Evolutionary conservation across 2,329 filamentous ascomycete species (phyloP).

Genomic region (Aspergillus tubingensis): DNA sequence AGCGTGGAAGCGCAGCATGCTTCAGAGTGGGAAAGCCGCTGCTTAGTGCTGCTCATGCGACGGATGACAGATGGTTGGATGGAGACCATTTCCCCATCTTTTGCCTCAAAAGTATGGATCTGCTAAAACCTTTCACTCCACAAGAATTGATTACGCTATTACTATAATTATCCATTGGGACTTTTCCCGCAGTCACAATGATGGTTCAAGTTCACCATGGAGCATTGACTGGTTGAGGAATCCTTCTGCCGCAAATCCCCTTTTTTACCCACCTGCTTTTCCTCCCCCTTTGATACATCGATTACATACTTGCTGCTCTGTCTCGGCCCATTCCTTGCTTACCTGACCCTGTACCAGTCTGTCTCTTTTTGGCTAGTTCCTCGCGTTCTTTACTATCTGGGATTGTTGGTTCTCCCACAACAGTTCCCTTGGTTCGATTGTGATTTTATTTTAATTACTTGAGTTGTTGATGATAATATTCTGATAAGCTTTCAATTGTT

Average conservation of each 20-base stretch:
- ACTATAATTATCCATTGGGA: conserved; percentile 8
- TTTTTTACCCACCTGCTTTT: conserved; percentile 1
- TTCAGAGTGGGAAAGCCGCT: background rate
- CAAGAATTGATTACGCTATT: conserved; percentile 8
- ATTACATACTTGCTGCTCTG: conserved; percentile 6
- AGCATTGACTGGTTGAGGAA: conserved; percentile 1
- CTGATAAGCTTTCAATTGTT: background rate
- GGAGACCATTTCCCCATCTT: conserved; percentile 8
- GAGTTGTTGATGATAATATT: background rate
- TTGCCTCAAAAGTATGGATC: conserved; percentile 9
- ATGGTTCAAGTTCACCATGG: background rate
- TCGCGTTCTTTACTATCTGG: background rate
- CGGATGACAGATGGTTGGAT: conserved; percentile 6
- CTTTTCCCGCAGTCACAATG: background rate
- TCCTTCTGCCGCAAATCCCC: background rate
- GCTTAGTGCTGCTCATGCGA: background rate
- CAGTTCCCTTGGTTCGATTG: background rate
- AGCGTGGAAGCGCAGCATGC: background rate
- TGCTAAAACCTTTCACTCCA: conserved; percentile 12
- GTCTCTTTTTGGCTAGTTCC: background rate
- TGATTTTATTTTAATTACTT: background rate
- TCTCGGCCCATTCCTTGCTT: conserved; percentile 15
- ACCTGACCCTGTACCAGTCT: conserved; percentile 4
- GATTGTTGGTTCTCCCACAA: background rate
- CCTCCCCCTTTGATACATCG: conserved; percentile 1